Evolutionary conservation across 2,329 filamentous ascomycete genomes (phyloP).

Genomic region (Ceratocystis destructans): DNA sequence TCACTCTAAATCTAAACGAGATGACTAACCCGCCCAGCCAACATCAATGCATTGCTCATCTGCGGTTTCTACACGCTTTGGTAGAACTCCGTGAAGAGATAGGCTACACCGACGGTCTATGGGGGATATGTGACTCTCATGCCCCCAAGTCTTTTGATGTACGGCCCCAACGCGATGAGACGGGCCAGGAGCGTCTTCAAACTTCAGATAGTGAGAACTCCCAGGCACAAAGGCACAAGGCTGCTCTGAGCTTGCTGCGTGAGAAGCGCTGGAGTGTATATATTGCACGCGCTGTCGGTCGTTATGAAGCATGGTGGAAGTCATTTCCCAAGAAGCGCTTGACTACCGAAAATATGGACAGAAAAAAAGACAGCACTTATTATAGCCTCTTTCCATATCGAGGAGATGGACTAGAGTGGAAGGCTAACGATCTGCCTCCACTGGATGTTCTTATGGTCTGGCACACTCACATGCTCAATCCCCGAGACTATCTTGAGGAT

Average conservation of each 20-base stretch:
- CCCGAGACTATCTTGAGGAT: conserved; percentile 60
- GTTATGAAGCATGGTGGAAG: conserved; percentile 55
- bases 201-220: neutral
- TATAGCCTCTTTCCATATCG: conserved; percentile 12
- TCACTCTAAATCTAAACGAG: conserved; percentile 10
- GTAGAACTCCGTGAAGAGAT: conserved; percentile 53
- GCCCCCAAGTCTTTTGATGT: conserved; percentile 23
- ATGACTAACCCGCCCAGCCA: conserved; percentile 11
- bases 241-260: conserved; percentile 37
- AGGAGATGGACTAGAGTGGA: conserved; percentile 14
- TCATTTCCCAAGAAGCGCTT: conserved; percentile 26
- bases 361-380: neutral
- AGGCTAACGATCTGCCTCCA: conserved; percentile 9
- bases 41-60: conserved; percentile 54
- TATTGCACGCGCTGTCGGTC: conserved; percentile 51
- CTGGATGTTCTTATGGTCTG: conserved; percentile 64
- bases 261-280: conserved; percentile 66
- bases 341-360: conserved; percentile 27
- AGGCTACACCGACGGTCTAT: conserved; percentile 53
- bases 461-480: conserved; percentile 69
- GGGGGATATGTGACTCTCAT: conserved; percentile 42
- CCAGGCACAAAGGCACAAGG: conserved; percentile 25
- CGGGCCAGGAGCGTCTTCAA: conserved; percentile 7
- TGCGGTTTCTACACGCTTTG: conserved; percentile 58
- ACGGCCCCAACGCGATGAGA: neutral